Conservation (phyloP, 2,329 filamentous ascomycete species). For the Phymatotrichopsis omnivora region DNA sequence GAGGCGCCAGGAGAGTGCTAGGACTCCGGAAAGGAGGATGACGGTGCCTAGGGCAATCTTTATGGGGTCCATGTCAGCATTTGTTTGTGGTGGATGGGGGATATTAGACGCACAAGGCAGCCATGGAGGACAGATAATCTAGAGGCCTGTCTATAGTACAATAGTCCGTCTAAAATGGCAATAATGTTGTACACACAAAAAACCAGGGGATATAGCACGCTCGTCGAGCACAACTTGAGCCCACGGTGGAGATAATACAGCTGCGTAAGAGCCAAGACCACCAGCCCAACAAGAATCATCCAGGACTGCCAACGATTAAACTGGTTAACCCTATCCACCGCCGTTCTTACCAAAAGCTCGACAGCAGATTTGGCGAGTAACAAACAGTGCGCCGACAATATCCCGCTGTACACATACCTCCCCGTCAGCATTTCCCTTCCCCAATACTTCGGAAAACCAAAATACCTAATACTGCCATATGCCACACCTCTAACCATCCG, state of each 20-base stretch:
- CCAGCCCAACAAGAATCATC: conserved; percentile 73
- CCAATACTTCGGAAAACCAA: background rate
- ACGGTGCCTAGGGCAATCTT: conserved; percentile 73
- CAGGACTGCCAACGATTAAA: conserved; percentile 94
- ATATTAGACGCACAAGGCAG: conserved; percentile 41
- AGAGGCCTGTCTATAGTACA: conserved; percentile 88
- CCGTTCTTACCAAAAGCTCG: conserved; percentile 78
- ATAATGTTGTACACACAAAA: conserved; percentile 99
- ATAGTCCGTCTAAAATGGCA: conserved; percentile 89
- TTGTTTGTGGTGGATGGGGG: background rate
- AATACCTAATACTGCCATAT: conserved; percentile 64
- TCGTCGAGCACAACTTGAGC: conserved; percentile 88
- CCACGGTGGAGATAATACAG: conserved; percentile 92
- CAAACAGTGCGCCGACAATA: conserved; percentile 85
- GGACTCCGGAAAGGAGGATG: conserved; percentile 75
- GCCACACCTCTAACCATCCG: conserved; percentile 63
- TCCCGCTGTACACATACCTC: conserved; percentile 48
- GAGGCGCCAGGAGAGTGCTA: conserved; percentile 87
- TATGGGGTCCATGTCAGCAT: conserved; percentile 19
- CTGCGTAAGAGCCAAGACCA: conserved; percentile 74
- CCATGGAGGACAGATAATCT: conserved; percentile 66
- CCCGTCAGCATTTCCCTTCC: background rate
- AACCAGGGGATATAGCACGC: conserved; percentile 88
- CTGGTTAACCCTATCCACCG: conserved; percentile 78
- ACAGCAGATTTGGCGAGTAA: conserved; percentile 94